Percentiles rank a stretch among this genome's conserved stretches.
phyloP scores from a whole-genome alignment of 164 flowering plant species.

The Sextonia rubra region DNA sequence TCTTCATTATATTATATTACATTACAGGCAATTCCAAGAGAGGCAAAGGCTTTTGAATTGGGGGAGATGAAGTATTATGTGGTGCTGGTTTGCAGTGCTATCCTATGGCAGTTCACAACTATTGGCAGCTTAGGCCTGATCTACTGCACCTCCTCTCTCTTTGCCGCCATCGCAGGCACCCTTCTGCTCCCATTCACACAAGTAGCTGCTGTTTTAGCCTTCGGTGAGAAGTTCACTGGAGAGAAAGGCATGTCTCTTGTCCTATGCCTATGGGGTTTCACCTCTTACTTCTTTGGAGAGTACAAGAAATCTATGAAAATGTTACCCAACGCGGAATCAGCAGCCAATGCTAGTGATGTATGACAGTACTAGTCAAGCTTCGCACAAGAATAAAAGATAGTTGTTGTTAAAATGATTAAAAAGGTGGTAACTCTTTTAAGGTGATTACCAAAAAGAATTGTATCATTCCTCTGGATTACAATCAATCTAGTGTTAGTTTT shows the following conservation, averaged over 20 bases:
- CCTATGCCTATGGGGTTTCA: slow-evolving; percentile 15
- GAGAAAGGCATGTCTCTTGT: slow-evolving; percentile 12
- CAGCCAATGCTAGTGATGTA: not conserved
- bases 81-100: slow-evolving; percentile 5
- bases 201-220: not conserved
- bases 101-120: slow-evolving; percentile 5
- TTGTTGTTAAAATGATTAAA: no score
- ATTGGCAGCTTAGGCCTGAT: slow-evolving; percentile 7
- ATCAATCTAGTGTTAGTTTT: no score
- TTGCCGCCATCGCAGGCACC: not conserved
- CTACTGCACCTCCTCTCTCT: slow-evolving; percentile 6
- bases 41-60: slow-evolving; percentile 7
- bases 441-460: no score
- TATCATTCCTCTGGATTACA: no score
- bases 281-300: slow-evolving; percentile 13
- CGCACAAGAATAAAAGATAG: no score
- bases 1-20: no score
- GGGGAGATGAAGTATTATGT: slow-evolving; percentile 10
- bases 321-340: slow-evolving; percentile 4
- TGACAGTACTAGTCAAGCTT: not conserved
- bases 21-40: slow-evolving; percentile 5
- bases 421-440: no score
- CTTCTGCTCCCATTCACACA: not conserved
- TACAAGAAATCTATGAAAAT: slow-evolving; percentile 19
- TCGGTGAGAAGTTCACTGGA: slow-evolving; percentile 9